Evolutionary conservation across 441 rosid species (phyloP), one percentile per base, ranked within the genome.

Genomic region (Eruca vesicaria): DNA sequence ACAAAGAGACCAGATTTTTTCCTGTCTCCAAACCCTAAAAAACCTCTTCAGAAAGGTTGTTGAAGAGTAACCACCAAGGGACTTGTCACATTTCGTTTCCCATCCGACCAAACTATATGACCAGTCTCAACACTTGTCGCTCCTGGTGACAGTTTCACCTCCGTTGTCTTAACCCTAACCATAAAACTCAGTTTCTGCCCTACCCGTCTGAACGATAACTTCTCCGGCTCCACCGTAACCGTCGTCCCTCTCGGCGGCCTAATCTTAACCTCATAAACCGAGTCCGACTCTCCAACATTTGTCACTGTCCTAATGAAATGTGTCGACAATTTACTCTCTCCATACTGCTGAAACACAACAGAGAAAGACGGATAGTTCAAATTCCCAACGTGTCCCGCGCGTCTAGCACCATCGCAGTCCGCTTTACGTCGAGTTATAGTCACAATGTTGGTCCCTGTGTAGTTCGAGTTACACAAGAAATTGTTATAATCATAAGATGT

Each of bases 61-160:
- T 94, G 99, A 90, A 88, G 78, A 68, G 99, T 90, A 63, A 89
- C 92, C 12, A 87, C 82, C 65, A 89, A 68, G 23, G 92, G 92
- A 29, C 32, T 29, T 29, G 32, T 29, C 6, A 29, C 32, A 5
- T 29, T 29, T 29, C 32, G 6, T 29, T 29, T 28, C 31, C 31
- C 31, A 28, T 28, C 31, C 3, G 31, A 85, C 94, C 94, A 89
- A 19, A 75, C 76, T 29, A 89, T 70, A 2, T 83, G 73, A 53
- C 92, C 94, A 26, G 83, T 86, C 80, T 78, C 82, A 74, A 11
- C 76, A 66, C 38, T 84, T 6, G 84, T 80, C 36, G 81, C 83
- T 63, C 94, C 94, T 0, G 90, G 87, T 23, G 87, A 82, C 50
- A 89, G 82, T 73, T 85, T 85, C 21, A 68, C 77, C 57, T 80